Percentiles rank a stretch among this genome's conserved stretches.
Evolutionary conservation across 305 asterid species (phyloP).

Genomic region (Striga hermonthica): DNA sequence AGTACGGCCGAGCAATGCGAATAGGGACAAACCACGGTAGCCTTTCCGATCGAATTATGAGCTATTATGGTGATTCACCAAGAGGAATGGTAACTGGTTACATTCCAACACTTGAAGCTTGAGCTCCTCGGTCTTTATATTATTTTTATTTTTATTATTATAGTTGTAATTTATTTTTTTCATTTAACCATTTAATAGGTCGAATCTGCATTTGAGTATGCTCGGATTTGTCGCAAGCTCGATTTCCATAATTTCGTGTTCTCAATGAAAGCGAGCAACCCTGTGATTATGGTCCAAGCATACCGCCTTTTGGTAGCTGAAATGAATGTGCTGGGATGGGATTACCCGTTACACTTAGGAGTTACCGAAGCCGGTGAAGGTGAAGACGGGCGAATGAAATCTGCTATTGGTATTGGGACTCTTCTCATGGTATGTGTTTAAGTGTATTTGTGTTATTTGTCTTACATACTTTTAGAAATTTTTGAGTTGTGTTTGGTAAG

Average conservation of each 20-base stretch:
- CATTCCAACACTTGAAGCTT: slow-evolving; percentile 17
- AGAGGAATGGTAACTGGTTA: slow-evolving; percentile 86
- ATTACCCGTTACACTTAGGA: slow-evolving; percentile 95
- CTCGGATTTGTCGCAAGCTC: slow-evolving; percentile 88
- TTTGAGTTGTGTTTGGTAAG: background rate
- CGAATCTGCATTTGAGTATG: slow-evolving; percentile 98
- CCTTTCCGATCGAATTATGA: slow-evolving; percentile 98
- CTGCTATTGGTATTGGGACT: slow-evolving; percentile 98
- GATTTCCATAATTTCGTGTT: slow-evolving; percentile 95
- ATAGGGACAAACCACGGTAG: slow-evolving; percentile 99
- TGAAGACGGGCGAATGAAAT: slow-evolving; percentile 99
- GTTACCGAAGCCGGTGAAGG: slow-evolving; percentile 99
- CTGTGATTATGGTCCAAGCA: slow-evolving; percentile 97
- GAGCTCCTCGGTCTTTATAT: background rate
- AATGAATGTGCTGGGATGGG: slow-evolving; percentile 99
- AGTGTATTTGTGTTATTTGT: background rate
- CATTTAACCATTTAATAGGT: slow-evolving; percentile 51
- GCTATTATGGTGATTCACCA: slow-evolving; percentile 97
- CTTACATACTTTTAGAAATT: no score
- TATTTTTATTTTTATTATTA: background rate
- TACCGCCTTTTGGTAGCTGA: slow-evolving; percentile 98
- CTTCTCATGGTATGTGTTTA: slow-evolving; percentile 61
- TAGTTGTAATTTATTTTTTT: background rate
- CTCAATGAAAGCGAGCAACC: slow-evolving; percentile 99
- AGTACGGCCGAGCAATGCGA: slow-evolving; percentile 94